These are phyloP conservation scores for Thielaviopsis euricoi DNA, from an alignment of 2,329 filamentous ascomycete genomes.

Conservation along the genomic window DNA sequence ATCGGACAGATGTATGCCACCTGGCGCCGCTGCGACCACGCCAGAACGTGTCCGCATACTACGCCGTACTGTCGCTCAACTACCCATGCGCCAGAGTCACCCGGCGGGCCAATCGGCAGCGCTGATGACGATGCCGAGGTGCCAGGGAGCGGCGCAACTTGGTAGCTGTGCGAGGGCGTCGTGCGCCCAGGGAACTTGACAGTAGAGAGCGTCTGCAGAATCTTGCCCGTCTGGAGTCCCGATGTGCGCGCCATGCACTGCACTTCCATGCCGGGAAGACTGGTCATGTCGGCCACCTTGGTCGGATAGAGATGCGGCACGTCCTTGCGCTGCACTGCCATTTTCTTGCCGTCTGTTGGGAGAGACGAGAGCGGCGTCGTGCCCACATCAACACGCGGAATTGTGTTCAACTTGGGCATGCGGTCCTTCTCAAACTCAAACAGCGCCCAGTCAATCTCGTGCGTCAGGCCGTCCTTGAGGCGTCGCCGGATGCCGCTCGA, in stretches of 20 bases:
- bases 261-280: constrained; percentile 59
- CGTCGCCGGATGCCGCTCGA: constrained; percentile 77
- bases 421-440: constrained; percentile 63
- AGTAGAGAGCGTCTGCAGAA: constrained; percentile 61
- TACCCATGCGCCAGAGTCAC: constrained; percentile 88
- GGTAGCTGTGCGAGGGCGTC: constrained; percentile 59
- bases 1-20: constrained; percentile 91
- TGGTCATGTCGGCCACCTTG: constrained; percentile 39
- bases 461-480: constrained; percentile 52
- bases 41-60: constrained; percentile 79
- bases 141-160: constrained; percentile 23
- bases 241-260: constrained; percentile 81
- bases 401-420: constrained; percentile 53
- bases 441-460: constrained; percentile 92
- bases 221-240: constrained; percentile 62
- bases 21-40: constrained; percentile 65
- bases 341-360: not conserved
- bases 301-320: constrained; percentile 32
- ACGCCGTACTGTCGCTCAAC: constrained; percentile 63
- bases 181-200: constrained; percentile 77
- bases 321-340: constrained; percentile 14
- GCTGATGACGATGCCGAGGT: constrained; percentile 9
- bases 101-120: constrained; percentile 49
- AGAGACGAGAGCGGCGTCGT: constrained; percentile 3
- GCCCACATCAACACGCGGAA: constrained; percentile 27